Conservation (phyloP, 2,329 filamentous ascomycete genomes). For the Immersiporthe knoxdaviesiana region DNA sequence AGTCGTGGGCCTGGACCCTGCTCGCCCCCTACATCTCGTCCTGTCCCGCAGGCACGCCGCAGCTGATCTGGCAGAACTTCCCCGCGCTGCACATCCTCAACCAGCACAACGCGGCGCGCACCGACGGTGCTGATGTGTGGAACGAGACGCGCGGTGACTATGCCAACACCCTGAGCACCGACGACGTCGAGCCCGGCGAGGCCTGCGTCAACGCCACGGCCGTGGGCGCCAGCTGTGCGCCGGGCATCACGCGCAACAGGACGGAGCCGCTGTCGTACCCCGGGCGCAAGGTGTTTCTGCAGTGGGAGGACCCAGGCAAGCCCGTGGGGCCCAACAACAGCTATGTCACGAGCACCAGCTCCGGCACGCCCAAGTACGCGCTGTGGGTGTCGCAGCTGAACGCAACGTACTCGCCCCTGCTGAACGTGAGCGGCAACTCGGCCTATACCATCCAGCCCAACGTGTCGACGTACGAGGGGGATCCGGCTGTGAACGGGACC, state of each 20-base stretch:
- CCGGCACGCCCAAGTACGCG: conserved; percentile 65
- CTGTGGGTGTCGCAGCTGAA: conserved; percentile 80
- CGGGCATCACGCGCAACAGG: conserved; percentile 70
- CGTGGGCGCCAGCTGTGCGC: conserved; percentile 60
- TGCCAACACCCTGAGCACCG: conserved; percentile 57
- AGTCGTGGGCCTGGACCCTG: conserved; percentile 83
- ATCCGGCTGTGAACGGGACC: conserved; percentile 75
- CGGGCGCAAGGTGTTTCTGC: conserved; percentile 70
- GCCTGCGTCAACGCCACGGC: conserved; percentile 61
- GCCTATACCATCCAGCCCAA: conserved; percentile 77
- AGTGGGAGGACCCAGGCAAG: conserved; percentile 73
- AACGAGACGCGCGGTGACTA: conserved; percentile 68
- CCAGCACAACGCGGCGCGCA: conserved; percentile 73
- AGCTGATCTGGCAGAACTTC: conserved; percentile 84
- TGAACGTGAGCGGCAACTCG: conserved; percentile 53
- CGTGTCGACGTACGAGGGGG: conserved; percentile 66
- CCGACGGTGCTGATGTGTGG: conserved; percentile 62
- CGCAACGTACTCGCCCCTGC: conserved; percentile 68
- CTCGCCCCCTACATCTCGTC: conserved; percentile 80
- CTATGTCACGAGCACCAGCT: conserved; percentile 69
- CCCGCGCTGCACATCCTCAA: conserved; percentile 72
- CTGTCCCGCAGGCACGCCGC: conserved; percentile 73
- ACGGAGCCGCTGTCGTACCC: conserved; percentile 73
- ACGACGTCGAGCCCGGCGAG: conserved; percentile 47
- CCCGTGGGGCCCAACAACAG: conserved; percentile 79